phyloP scores from a whole-genome alignment of 108 stramenopile genomes.

The Thalassiosira profunda region DNA sequence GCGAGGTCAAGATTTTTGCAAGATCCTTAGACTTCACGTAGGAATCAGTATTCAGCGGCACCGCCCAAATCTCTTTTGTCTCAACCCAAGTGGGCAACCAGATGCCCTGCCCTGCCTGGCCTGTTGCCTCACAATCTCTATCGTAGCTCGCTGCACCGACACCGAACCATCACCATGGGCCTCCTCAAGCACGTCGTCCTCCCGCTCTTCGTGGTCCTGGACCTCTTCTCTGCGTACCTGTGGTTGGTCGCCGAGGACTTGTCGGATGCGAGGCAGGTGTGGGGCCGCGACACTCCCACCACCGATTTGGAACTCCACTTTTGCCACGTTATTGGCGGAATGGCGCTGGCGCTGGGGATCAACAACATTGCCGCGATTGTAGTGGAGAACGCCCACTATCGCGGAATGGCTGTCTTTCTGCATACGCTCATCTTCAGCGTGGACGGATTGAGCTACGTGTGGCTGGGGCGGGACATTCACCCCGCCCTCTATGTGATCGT shows the following conservation, averaged over 20 bases:
- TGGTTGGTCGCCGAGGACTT: neutral
- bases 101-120: too few species aligned
- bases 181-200: conserved; percentile 31
- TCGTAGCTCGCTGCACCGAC: too few species aligned
- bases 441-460: neutral
- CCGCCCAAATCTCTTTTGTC: too few species aligned
- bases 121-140: too few species aligned
- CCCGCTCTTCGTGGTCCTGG: conserved; percentile 13
- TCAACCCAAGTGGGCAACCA: too few species aligned
- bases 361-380: conserved; percentile 15
- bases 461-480: neutral
- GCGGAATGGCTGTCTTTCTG: neutral
- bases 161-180: conserved; percentile 32
- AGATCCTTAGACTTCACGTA: too few species aligned
- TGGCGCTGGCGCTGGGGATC: neutral
- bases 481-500: neutral
- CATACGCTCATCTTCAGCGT: conserved; percentile 3
- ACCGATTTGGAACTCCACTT: conserved; percentile 19
- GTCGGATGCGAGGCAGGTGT: neutral
- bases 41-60: too few species aligned
- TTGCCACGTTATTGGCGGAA: conserved; percentile 8
- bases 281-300: conserved; percentile 1
- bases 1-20: too few species aligned
- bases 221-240: neutral
- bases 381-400: conserved; percentile 16